Conservation (phyloP, 495 filamentous ascomycete genomes). For the Penicillium angulare region DNA sequence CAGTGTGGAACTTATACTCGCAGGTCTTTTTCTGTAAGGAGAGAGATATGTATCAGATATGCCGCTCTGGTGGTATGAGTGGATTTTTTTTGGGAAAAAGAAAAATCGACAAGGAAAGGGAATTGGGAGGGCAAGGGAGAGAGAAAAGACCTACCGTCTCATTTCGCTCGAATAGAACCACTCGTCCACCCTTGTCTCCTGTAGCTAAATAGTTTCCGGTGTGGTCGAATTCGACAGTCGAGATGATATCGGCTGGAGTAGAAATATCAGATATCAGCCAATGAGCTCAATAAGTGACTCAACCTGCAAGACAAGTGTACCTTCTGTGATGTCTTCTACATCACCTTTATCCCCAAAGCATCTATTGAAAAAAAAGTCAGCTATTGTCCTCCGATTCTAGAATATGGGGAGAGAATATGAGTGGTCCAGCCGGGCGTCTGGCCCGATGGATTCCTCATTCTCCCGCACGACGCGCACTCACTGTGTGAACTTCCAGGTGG, state of each 20-base stretch:
- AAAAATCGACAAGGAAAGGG: too few species aligned
- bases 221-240: slow-evolving; percentile 98
- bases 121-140: not conserved
- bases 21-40: slow-evolving; percentile 93
- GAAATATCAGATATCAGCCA: slow-evolving; percentile 12
- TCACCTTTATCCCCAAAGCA: slow-evolving; percentile 99
- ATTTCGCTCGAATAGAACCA: slow-evolving; percentile 96
- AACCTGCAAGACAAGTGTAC: slow-evolving; percentile 44
- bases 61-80: not conserved
- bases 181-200: slow-evolving; percentile 94
- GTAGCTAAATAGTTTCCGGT: slow-evolving; percentile 98
- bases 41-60: not conserved
- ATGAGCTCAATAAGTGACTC: slow-evolving; percentile 1
- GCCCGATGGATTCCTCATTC: not conserved
- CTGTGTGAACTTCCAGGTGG: slow-evolving; percentile 99
- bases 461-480: slow-evolving; percentile 52
- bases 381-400: not conserved
- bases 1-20: slow-evolving; percentile 99
- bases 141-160: slow-evolving; percentile 67
- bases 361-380: slow-evolving; percentile 49
- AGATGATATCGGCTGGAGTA: slow-evolving; percentile 90
- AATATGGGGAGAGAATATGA: not conserved
- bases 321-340: slow-evolving; percentile 99
- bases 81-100: not conserved
- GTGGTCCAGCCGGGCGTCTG: not conserved